phyloP scores from a whole-genome alignment of 306 rosid species.

The Prinsepia uniflora region DNA sequence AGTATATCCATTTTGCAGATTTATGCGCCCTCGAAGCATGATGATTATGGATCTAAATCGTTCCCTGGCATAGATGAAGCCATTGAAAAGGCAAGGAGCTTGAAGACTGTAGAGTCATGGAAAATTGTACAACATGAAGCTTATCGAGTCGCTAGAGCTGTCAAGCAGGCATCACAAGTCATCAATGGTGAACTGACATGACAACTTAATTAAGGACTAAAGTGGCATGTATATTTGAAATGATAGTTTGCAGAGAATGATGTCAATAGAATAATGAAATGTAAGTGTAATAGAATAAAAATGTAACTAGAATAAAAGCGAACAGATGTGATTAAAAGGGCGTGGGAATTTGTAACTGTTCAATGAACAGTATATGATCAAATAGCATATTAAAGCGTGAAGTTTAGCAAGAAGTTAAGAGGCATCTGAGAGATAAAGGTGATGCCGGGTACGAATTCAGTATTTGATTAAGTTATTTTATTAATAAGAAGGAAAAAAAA shows the following conservation, averaged over 20 bases:
- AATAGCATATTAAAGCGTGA: too few species aligned
- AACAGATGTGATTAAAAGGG: too few species aligned
- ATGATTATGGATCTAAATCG: slow-evolving; percentile 54
- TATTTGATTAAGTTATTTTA: too few species aligned
- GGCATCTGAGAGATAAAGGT: too few species aligned
- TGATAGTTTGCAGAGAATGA: background rate
- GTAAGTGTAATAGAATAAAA: too few species aligned
- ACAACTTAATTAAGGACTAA: background rate
- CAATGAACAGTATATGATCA: too few species aligned
- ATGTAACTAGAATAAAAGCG: too few species aligned
- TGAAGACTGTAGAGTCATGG: slow-evolving; percentile 50
- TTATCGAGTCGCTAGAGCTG: slow-evolving; percentile 66
- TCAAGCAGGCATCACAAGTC: slow-evolving; percentile 52
- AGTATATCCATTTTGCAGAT: slow-evolving; percentile 30
- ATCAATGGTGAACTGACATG: slow-evolving; percentile 52
- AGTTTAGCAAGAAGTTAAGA: too few species aligned
- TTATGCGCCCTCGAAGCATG: slow-evolving; percentile 56
- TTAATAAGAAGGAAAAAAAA: too few species aligned
- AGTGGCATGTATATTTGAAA: background rate
- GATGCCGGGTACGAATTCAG: too few species aligned
- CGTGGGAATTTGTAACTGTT: too few species aligned
- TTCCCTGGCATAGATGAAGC: slow-evolving; percentile 61
- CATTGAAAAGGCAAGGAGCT: slow-evolving; percentile 36
- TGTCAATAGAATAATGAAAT: too few species aligned
- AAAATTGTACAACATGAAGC: slow-evolving; percentile 53